phyloP scores from a whole-genome alignment of 306 rosid species.

The Cicer arietinum region DNA sequence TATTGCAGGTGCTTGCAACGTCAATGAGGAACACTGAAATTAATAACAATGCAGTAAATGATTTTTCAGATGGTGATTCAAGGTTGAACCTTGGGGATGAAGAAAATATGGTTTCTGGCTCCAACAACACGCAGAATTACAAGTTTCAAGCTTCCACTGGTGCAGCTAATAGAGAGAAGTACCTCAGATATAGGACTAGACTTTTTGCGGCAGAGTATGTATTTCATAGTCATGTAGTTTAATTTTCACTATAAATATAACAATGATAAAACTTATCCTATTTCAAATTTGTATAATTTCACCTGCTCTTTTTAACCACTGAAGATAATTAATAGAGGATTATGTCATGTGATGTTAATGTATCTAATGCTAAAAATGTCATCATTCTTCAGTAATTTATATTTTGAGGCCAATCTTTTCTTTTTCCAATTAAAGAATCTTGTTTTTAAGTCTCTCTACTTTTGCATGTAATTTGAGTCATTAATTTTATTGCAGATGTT shows the following conservation, averaged over 20 bases:
- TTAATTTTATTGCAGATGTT: constrained; percentile 69
- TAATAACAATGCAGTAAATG: constrained; percentile 52
- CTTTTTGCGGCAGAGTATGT: constrained; percentile 98
- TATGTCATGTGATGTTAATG: constrained; percentile 19
- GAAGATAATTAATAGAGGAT: constrained; percentile 19
- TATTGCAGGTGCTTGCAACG: constrained; percentile 85
- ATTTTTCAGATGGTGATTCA: constrained; percentile 67
- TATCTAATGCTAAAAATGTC: constrained; percentile 28
- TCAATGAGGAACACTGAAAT: constrained; percentile 64
- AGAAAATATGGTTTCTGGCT: constrained; percentile 88
- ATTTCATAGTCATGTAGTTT: constrained; percentile 33
- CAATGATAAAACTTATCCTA: constrained; percentile 23
- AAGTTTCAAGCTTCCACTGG: constrained; percentile 56
- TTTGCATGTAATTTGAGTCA: constrained; percentile 30
- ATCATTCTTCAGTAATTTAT: constrained; percentile 26
- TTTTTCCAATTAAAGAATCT: neutral
- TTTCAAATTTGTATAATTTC: constrained; percentile 13
- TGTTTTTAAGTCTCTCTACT: constrained; percentile 19
- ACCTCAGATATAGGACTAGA: constrained; percentile 95
- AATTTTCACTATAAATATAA: constrained; percentile 28
- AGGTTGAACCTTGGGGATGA: constrained; percentile 68
- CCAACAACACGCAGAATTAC: constrained; percentile 51
- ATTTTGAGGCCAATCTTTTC: constrained; percentile 21
- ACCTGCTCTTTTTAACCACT: constrained; percentile 7
- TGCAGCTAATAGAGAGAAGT: constrained; percentile 72